phyloP scores from a whole-genome alignment of 495 filamentous ascomycete genomes.

The Aspergillus panamensis region DNA sequence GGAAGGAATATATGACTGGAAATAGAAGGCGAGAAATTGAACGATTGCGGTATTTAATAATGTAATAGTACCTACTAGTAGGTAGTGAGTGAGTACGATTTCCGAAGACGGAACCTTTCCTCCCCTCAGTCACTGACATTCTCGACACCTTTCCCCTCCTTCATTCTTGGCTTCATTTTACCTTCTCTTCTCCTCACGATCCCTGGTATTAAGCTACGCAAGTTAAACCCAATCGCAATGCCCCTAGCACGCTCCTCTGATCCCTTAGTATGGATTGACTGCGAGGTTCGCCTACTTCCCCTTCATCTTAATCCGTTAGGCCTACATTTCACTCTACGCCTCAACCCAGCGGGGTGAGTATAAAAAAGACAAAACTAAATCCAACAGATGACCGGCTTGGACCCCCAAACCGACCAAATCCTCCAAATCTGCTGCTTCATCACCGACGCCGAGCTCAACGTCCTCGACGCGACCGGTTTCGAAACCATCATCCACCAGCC shows the following conservation, averaged over 20 bases:
- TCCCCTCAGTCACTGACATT: not conserved
- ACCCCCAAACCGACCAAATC: slow-evolving; percentile 74
- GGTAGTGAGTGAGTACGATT: not conserved
- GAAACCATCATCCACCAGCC: slow-evolving; percentile 76
- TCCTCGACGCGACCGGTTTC: slow-evolving; percentile 75
- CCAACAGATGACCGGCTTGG: slow-evolving; percentile 86
- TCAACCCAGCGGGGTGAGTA: not conserved
- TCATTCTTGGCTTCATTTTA: not conserved
- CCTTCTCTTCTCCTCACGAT: not conserved
- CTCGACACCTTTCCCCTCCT: not conserved
- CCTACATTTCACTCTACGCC: not conserved
- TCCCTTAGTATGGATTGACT: slow-evolving; percentile 84
- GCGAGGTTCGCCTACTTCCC: slow-evolving; percentile 57
- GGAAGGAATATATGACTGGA: slow-evolving; percentile 1
- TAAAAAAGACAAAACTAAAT: slow-evolving; percentile 6
- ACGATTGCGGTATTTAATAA: not conserved
- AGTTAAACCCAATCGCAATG: slow-evolving; percentile 28
- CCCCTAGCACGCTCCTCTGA: slow-evolving; percentile 49
- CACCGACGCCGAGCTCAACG: slow-evolving; percentile 71
- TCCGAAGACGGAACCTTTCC: slow-evolving; percentile 12
- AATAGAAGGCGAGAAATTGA: slow-evolving; percentile 5
- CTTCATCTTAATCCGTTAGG: not conserved
- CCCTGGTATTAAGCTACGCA: not conserved
- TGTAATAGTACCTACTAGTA: not conserved
- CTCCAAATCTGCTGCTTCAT: slow-evolving; percentile 93